Conservation (phyloP, 257 asterid species). For the Petunia axillaris region DNA sequence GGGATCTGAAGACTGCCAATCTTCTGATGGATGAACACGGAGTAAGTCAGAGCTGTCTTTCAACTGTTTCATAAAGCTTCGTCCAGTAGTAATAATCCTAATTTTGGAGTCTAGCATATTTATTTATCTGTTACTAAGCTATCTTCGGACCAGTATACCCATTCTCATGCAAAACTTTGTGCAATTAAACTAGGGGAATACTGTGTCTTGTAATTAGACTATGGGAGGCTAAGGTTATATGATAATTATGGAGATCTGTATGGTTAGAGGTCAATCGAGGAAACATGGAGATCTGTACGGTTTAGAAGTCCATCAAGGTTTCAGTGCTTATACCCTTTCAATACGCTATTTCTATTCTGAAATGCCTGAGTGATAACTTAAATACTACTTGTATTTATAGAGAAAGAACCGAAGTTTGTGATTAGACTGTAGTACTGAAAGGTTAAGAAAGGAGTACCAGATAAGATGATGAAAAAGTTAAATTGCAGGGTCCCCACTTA, state of each 20-base stretch:
- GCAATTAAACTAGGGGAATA: constrained; percentile 7
- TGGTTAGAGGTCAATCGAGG: no score
- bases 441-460: not conserved
- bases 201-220: not conserved
- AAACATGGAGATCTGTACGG: constrained; percentile 14
- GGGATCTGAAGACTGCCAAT: constrained; percentile 59
- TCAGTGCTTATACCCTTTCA: not conserved
- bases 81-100: not conserved
- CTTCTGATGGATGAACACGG: constrained; percentile 57
- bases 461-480: not conserved
- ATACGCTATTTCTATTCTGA: constrained; percentile 15
- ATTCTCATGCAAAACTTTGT: constrained; percentile 7
- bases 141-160: not conserved
- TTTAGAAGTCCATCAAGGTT: constrained; percentile 8
- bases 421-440: not conserved
- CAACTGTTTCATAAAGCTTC: constrained; percentile 20
- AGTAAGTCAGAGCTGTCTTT: constrained; percentile 34
- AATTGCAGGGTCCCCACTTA: constrained; percentile 8
- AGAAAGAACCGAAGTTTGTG: constrained; percentile 1
- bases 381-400: not conserved
- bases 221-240: not conserved
- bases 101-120: not conserved
- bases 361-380: not conserved
- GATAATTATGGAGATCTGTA: constrained; percentile 13
- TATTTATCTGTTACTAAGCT: not conserved